phyloP scores from a whole-genome alignment of 1,139 yeast species.

The Zygoascus hellenicus region DNA sequence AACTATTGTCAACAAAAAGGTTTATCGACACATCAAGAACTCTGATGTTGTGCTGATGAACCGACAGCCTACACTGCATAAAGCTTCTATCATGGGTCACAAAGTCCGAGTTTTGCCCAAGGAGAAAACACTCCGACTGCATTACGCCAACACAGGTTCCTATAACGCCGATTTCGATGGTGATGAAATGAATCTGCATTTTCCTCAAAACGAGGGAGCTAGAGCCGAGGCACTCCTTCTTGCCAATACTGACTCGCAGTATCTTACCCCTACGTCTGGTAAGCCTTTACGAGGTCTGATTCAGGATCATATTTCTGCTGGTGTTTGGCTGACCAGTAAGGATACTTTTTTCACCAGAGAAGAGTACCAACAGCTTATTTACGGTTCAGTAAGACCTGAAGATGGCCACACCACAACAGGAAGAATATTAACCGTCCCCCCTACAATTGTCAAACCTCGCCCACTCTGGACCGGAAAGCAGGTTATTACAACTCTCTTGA shows the following conservation, averaged over 20 bases:
- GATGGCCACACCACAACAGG: conserved; percentile 87
- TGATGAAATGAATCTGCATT: conserved; percentile 99
- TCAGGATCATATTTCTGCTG: conserved; percentile 98
- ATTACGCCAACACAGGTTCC: conserved; percentile 98
- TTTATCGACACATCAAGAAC: conserved; percentile 86
- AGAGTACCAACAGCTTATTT: conserved; percentile 85
- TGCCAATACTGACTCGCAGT: conserved; percentile 96
- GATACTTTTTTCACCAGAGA: conserved; percentile 90
- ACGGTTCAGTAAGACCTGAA: conserved; percentile 94
- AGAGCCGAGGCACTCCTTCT: conserved; percentile 92
- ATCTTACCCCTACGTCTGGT: conserved; percentile 97
- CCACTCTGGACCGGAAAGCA: conserved; percentile 99
- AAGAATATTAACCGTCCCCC: conserved; percentile 76
- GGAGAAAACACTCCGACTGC: conserved; percentile 92
- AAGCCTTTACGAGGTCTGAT: conserved; percentile 97
- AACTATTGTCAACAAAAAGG: conserved; percentile 77
- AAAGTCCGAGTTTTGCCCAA: conserved; percentile 95
- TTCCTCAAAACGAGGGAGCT: conserved; percentile 98
- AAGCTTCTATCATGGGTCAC: conserved; percentile 99
- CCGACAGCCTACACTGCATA: conserved; percentile 98
- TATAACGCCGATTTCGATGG: conserved; percentile 99
- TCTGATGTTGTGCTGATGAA: conserved; percentile 96
- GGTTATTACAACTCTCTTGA: conserved; percentile 75
- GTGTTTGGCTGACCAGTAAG: conserved; percentile 94
- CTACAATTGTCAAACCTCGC: conserved; percentile 79